Percentiles rank a stretch among this genome's conserved stretches.
Evolutionary conservation across 208 protist genomes (phyloP).

Genomic region (Trypanosoma vivax): DNA sequence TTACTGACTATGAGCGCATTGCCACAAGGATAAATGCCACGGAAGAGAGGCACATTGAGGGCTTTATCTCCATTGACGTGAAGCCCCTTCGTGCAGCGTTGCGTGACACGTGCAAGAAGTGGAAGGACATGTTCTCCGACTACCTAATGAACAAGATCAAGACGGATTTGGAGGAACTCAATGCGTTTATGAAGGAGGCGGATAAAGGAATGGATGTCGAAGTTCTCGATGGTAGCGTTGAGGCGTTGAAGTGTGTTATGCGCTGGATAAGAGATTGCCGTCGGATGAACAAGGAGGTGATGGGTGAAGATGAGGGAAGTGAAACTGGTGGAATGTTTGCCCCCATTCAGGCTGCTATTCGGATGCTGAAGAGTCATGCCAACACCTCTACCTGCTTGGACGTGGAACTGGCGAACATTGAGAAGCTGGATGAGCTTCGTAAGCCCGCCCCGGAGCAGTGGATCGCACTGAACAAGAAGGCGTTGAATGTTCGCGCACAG

Average conservation of each 20-base stretch:
- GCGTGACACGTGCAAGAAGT: conserved; percentile 87
- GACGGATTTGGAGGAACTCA: conserved; percentile 72
- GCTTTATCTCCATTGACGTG: conserved; percentile 93
- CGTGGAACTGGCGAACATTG: conserved; percentile 80
- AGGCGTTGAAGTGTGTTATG: conserved; percentile 89
- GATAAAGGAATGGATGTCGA: conserved; percentile 90
- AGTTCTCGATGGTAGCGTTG: conserved; percentile 84
- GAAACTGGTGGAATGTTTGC: conserved; percentile 88
- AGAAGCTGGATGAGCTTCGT: conserved; percentile 86
- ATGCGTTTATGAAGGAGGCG: conserved; percentile 89
- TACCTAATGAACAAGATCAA: conserved; percentile 91
- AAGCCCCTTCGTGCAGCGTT: conserved; percentile 93
- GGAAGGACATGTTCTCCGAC: conserved; percentile 93
- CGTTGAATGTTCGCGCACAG: conserved; percentile 89
- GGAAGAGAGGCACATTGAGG: conserved; percentile 82
- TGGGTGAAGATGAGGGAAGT: conserved; percentile 76
- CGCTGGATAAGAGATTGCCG: conserved; percentile 90
- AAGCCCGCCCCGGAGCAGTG: conserved; percentile 90
- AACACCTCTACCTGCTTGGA: conserved; percentile 72
- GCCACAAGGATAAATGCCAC: conserved; percentile 76
- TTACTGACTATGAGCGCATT: conserved; percentile 90
- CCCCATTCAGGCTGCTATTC: conserved; percentile 86
- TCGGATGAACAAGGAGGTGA: conserved; percentile 78
- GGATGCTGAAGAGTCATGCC: conserved; percentile 87
- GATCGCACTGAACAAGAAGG: conserved; percentile 88